These are phyloP conservation scores for Daldinia decipiens DNA, from an alignment of 495 filamentous ascomycete species.

Conservation along the genomic window DNA sequence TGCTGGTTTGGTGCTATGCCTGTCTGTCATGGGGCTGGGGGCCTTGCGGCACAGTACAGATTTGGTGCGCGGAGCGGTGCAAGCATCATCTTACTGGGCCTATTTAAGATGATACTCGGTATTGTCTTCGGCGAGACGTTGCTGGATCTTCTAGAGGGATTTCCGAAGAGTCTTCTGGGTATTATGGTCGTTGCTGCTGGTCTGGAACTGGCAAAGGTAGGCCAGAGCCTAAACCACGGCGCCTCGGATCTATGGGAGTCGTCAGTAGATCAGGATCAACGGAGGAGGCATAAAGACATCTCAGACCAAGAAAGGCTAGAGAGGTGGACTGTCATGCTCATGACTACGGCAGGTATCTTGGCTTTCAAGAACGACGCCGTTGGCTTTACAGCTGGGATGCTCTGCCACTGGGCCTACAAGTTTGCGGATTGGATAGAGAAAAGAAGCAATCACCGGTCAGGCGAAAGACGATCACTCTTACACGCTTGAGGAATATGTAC, in stretches of 20 bases:
- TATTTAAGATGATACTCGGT: constrained; percentile 79
- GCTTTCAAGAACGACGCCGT: constrained; percentile 91
- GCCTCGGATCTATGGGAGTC: constrained; percentile 67
- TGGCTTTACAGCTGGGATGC: constrained; percentile 83
- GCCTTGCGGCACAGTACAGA: constrained; percentile 85
- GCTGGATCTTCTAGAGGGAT: constrained; percentile 70
- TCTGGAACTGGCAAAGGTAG: constrained; percentile 83
- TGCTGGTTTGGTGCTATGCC: constrained; percentile 97
- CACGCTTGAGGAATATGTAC: constrained; percentile 20
- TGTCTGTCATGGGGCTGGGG: constrained; percentile 92
- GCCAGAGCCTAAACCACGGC: constrained; percentile 79
- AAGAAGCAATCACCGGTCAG: constrained; percentile 36
- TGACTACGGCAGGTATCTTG: constrained; percentile 80
- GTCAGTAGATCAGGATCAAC: constrained; percentile 33
- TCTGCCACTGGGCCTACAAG: constrained; percentile 69
- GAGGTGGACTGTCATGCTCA: constrained; percentile 87
- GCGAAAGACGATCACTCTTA: constrained; percentile 47
- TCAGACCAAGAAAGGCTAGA: constrained; percentile 71
- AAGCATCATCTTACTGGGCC: constrained; percentile 80
- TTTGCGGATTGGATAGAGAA: constrained; percentile 53
- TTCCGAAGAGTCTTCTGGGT: constrained; percentile 79
- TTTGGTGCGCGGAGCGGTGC: constrained; percentile 91
- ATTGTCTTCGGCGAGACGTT: constrained; percentile 76
- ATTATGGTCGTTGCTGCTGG: constrained; percentile 91
- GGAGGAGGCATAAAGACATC: constrained; percentile 41